These are phyloP conservation scores for Glycine soja DNA, from an alignment of 306 rosid species.

Conservation along the genomic window DNA sequence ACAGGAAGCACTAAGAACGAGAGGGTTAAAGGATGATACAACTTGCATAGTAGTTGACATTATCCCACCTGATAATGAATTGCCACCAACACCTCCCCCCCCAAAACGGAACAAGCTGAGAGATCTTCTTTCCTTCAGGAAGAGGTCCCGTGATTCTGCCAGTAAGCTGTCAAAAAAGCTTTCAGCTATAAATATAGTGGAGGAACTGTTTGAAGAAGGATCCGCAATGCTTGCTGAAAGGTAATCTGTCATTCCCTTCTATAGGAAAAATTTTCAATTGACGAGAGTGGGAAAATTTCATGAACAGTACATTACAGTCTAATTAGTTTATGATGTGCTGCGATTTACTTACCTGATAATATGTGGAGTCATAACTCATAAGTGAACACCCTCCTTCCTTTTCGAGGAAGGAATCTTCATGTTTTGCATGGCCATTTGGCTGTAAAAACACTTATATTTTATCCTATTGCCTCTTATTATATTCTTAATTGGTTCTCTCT, in stretches of 20 bases:
- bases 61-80: constrained; percentile 77
- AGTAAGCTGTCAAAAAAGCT: constrained; percentile 81
- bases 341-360: too few species aligned
- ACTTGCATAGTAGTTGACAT: constrained; percentile 92
- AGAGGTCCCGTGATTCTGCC: constrained; percentile 65
- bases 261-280: constrained; percentile 2
- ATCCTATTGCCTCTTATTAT: not conserved
- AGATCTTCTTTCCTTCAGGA: constrained; percentile 72
- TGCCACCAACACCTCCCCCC: constrained; percentile 65
- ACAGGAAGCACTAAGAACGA: constrained; percentile 81
- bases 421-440: not conserved
- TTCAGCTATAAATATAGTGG: constrained; percentile 82
- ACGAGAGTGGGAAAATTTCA: not conserved
- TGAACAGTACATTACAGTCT: not conserved
- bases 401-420: too few species aligned
- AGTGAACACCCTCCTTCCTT: too few species aligned
- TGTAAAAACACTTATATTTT: not conserved
- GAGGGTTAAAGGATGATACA: constrained; percentile 94
- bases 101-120: constrained; percentile 70
- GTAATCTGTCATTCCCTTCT: constrained; percentile 49
- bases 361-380: too few species aligned
- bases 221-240: constrained; percentile 99
- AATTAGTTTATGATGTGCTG: too few species aligned
- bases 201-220: constrained; percentile 96
- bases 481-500: not conserved